A percentile compares a stretch with the other conserved stretches of the same genome.
Conservation (phyloP, 23 red algal species). For the Gracilariopsis chorda region DNA sequence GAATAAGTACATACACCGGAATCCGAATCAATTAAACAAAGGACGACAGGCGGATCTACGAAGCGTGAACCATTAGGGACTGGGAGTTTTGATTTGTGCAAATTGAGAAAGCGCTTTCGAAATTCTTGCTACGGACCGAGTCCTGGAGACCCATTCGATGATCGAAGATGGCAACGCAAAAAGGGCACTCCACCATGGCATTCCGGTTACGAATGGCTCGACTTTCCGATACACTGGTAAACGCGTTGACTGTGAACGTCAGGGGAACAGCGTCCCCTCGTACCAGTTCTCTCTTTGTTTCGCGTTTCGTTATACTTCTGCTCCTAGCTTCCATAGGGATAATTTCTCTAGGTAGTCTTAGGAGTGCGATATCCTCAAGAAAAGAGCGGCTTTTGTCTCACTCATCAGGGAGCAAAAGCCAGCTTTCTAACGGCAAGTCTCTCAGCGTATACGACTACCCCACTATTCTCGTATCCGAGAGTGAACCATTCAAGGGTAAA, state of each 20-base stretch:
- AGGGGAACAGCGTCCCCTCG: background rate
- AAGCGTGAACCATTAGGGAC: too few relatives aligned
- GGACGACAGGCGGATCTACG: too few relatives aligned
- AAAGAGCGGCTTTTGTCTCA: background rate
- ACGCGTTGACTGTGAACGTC: background rate
- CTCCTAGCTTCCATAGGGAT: background rate
- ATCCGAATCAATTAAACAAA: too few relatives aligned
- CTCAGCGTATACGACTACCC: constrained; percentile 43
- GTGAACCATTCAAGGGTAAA: constrained; percentile 17
- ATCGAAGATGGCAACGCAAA: background rate
- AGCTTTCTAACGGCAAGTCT: background rate
- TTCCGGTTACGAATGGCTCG: background rate
- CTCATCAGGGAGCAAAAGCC: too few relatives aligned
- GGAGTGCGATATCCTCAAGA: background rate
- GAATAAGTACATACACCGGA: too few relatives aligned
- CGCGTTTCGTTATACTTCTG: constrained; percentile 12
- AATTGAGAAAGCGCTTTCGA: too few relatives aligned
- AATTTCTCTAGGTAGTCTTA: background rate
- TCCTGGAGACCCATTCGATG: too few relatives aligned
- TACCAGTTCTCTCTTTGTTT: background rate
- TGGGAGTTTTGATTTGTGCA: too few relatives aligned
- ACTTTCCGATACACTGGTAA: background rate
- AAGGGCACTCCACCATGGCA: background rate
- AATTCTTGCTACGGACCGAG: too few relatives aligned
- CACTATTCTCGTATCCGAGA: constrained; percentile 42